Conservation (phyloP, 768 basidiomycete species). For the Hysterangium stoloniferum region DNA sequence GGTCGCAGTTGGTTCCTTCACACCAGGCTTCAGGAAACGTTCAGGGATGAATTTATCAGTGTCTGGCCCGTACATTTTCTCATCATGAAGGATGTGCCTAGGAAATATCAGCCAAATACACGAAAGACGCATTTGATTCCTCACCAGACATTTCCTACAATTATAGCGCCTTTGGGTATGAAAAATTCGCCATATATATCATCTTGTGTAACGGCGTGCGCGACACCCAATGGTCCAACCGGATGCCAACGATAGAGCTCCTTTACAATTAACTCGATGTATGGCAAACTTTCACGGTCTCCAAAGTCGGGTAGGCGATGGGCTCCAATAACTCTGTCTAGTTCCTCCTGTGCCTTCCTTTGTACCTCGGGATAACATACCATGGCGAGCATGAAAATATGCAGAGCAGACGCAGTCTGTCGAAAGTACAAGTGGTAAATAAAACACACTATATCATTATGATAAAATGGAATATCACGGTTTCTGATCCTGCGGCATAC, state of each 20-base stretch:
- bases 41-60: constrained; percentile 26
- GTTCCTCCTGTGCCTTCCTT: constrained; percentile 13
- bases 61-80: constrained; percentile 23
- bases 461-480: neutral
- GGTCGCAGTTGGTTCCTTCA: constrained; percentile 9
- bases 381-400: constrained; percentile 17
- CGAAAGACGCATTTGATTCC: neutral
- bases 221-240: constrained; percentile 14
- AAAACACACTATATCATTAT: neutral
- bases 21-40: constrained; percentile 20
- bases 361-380: constrained; percentile 13
- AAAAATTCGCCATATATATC: constrained; percentile 26
- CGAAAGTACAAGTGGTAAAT: neutral
- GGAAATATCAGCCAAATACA: neutral
- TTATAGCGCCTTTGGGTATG: constrained; percentile 23
- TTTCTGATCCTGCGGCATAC: neutral
- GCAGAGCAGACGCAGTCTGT: constrained; percentile 13
- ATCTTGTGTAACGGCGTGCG: constrained; percentile 23
- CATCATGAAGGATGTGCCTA: constrained; percentile 24
- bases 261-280: neutral
- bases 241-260: neutral
- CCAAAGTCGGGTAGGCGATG: constrained; percentile 10
- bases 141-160: constrained; percentile 13
- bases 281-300: constrained; percentile 8
- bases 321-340: constrained; percentile 10